A percentile compares a stretch with the other conserved stretches of the same genome.
Evolutionary conservation across 106 monocot species (phyloP).

Genomic region (Allium sativum): DNA sequence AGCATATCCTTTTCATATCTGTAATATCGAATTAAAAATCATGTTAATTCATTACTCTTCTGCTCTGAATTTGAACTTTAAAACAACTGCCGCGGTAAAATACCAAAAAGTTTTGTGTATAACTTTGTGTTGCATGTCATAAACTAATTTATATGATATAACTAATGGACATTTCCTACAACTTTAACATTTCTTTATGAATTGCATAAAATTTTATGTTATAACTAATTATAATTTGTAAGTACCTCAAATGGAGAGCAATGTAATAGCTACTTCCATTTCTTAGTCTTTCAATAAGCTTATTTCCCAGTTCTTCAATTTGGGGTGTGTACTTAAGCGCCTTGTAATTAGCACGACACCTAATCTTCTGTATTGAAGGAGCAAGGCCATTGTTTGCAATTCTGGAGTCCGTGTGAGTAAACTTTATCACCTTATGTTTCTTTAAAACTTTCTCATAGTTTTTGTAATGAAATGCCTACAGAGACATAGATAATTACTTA

Average conservation of each 20-base stretch:
- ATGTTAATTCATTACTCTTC: no score
- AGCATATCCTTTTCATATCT: slow-evolving; percentile 73
- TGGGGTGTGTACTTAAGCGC: slow-evolving; percentile 59
- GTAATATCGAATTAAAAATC: neutral
- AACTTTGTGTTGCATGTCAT: no score
- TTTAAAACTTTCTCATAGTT: slow-evolving; percentile 28
- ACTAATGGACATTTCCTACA: no score
- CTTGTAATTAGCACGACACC: slow-evolving; percentile 77
- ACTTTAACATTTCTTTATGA: no score
- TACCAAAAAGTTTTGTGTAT: no score
- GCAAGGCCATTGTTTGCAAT: slow-evolving; percentile 68
- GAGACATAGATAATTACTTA: neutral
- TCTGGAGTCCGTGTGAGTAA: slow-evolving; percentile 65
- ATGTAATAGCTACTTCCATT: slow-evolving; percentile 34
- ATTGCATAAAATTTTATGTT: no score
- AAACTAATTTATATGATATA: no score
- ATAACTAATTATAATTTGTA: no score
- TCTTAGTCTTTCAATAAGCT: slow-evolving; percentile 40
- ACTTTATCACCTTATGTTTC: slow-evolving; percentile 57
- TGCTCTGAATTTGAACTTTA: no score
- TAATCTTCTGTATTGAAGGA: slow-evolving; percentile 70
- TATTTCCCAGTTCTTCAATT: slow-evolving; percentile 49
- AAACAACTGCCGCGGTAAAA: no score
- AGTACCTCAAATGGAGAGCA: slow-evolving; percentile 75
- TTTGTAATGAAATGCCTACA: slow-evolving; percentile 32